A percentile compares a stretch with the other conserved stretches of the same genome.
Evolutionary conservation across 2,329 filamentous ascomycete species (phyloP).

Genomic region (Diaporthe ampelina): DNA sequence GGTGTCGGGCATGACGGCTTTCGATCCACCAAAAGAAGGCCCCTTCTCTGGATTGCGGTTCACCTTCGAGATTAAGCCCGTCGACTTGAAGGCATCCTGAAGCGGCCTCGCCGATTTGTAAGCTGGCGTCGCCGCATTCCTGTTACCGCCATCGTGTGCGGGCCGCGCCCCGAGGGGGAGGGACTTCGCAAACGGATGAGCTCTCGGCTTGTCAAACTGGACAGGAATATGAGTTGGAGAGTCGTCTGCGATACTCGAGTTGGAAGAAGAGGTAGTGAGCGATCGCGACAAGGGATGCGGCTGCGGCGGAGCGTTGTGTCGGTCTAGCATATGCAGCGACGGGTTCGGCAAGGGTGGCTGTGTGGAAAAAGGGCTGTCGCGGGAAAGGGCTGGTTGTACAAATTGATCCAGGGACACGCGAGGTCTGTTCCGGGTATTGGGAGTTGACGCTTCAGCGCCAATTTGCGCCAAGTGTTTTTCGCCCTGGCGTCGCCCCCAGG

Average conservation of each 20-base stretch:
- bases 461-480: conserved; percentile 68
- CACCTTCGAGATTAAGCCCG: conserved; percentile 94
- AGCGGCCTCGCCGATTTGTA: conserved; percentile 84
- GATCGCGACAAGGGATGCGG: conserved; percentile 90
- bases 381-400: conserved; percentile 68
- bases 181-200: conserved; percentile 77
- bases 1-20: conserved; percentile 88
- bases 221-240: conserved; percentile 74
- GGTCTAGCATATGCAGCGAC: conserved; percentile 65
- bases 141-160: conserved; percentile 62
- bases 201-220: conserved; percentile 66
- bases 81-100: conserved; percentile 91
- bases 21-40: conserved; percentile 60
- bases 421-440: conserved; percentile 72
- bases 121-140: conserved; percentile 79
- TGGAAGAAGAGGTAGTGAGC: conserved; percentile 88
- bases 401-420: conserved; percentile 86
- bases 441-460: conserved; percentile 67
- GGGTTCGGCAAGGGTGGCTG: conserved; percentile 66
- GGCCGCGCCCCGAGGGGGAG: conserved; percentile 75
- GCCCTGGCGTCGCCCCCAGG: conserved; percentile 71
- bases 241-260: conserved; percentile 82
- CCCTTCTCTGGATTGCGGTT: conserved; percentile 84
- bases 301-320: conserved; percentile 58
- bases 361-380: conserved; percentile 75